These are phyloP conservation scores for Galeopsis tetrahit DNA, from an alignment of 257 asterid species.

Conservation along the genomic window DNA sequence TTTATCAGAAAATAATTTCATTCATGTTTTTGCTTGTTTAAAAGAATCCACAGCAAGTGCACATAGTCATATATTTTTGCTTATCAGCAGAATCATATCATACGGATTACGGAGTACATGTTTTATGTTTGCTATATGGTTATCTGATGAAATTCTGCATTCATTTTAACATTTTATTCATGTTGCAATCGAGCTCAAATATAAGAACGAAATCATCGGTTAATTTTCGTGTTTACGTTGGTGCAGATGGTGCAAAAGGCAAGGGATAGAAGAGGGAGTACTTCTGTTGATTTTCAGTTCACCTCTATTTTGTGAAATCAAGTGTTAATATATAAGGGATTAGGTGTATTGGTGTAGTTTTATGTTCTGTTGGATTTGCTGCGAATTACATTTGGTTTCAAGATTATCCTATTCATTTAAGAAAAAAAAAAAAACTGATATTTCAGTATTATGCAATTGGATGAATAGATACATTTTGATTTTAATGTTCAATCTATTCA, in stretches of 20 bases:
- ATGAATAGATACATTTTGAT: no score
- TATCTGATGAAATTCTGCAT: neutral
- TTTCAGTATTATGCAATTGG: no score
- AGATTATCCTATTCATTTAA: no score
- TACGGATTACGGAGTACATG: no score
- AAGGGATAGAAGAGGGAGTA: constrained; percentile 93
- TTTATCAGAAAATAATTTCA: no score
- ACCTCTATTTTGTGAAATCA: constrained; percentile 31
- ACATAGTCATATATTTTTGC: neutral
- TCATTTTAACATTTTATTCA: neutral
- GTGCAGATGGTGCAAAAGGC: constrained; percentile 89
- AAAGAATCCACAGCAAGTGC: neutral
- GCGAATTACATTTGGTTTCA: neutral
- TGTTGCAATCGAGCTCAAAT: neutral
- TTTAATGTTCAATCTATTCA: no score
- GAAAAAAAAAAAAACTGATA: no score
- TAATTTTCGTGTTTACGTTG: constrained; percentile 13
- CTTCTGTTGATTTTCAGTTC: constrained; percentile 71
- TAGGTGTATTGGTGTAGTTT: neutral
- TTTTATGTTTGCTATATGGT: neutral
- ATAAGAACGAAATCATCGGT: neutral
- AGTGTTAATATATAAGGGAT: neutral
- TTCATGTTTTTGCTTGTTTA: neutral
- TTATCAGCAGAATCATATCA: neutral
- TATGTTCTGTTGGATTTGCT: neutral